phyloP scores from a whole-genome alignment of 148 eudicot genomes.

The Chenopodium formosanum region DNA sequence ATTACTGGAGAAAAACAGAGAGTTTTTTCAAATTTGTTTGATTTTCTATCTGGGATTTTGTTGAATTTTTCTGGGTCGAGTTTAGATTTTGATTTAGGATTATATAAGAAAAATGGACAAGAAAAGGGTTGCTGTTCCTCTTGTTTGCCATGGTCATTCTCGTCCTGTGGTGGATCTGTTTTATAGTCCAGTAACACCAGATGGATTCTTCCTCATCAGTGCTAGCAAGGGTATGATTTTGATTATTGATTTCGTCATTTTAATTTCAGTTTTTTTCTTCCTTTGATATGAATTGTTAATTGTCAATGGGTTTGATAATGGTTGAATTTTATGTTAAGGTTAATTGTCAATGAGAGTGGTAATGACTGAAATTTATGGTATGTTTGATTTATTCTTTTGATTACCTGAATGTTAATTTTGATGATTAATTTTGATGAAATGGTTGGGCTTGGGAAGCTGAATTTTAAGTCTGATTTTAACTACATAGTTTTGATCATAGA shows the following conservation, averaged over 20 bases:
- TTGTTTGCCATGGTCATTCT: slow-evolving; percentile 91
- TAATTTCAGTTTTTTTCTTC: not conserved
- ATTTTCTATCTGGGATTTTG: slow-evolving; percentile 26
- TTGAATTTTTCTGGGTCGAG: slow-evolving; percentile 16
- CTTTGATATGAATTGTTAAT: not conserved
- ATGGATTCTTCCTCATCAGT: slow-evolving; percentile 80
- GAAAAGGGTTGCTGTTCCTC: slow-evolving; percentile 65
- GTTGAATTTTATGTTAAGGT: not conserved
- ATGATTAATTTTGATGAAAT: no score
- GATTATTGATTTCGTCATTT: not conserved
- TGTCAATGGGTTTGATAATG: not conserved
- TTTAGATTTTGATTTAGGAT: slow-evolving; percentile 5
- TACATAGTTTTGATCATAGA: not conserved
- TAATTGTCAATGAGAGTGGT: not conserved
- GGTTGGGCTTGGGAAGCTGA: slow-evolving; percentile 9
- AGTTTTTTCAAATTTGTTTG: slow-evolving; percentile 1
- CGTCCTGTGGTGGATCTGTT: slow-evolving; percentile 87
- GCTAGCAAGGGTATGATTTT: slow-evolving; percentile 73
- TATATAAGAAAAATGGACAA: slow-evolving; percentile 50
- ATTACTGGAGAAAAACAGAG: slow-evolving; percentile 1
- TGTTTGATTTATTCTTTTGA: not conserved
- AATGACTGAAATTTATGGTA: slow-evolving; percentile 8
- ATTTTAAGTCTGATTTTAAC: not conserved
- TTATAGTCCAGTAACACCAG: slow-evolving; percentile 81
- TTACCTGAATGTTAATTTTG: not conserved